Conservation (phyloP, 805 yeast species). For the Alloascoidea africana region DNA sequence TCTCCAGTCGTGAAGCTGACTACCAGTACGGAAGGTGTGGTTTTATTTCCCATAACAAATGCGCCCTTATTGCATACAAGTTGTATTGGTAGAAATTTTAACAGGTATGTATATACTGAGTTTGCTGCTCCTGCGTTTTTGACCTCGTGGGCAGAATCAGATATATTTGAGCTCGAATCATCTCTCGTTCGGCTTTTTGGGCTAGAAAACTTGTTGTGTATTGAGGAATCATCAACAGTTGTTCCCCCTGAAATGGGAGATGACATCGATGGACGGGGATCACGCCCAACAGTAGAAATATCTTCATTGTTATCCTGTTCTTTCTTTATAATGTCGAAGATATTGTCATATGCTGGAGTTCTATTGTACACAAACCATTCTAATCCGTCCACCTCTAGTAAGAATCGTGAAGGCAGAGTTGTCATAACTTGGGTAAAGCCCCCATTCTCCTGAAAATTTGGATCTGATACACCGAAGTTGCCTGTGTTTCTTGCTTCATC, state of each 20-base stretch:
- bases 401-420: constrained; percentile 38
- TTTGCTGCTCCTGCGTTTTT: constrained; percentile 5
- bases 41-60: constrained; percentile 62
- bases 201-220: too few species aligned
- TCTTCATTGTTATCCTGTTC: constrained; percentile 2
- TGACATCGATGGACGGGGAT: constrained; percentile 9
- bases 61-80: constrained; percentile 51
- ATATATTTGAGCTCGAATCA: too few species aligned
- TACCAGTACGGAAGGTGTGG: constrained; percentile 60
- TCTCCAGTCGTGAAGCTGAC: constrained; percentile 37
- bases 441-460: constrained; percentile 5
- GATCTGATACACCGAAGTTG: constrained; percentile 9
- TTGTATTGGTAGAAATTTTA: constrained; percentile 41
- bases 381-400: constrained; percentile 53
- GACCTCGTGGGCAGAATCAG: too few species aligned
- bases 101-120: constrained; percentile 6
- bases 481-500: constrained; percentile 6
- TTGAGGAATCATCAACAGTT: too few species aligned
- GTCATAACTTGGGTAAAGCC: constrained; percentile 21
- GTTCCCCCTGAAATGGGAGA: constrained; percentile 4
- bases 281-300: constrained; percentile 11
- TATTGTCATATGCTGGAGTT: constrained; percentile 57
- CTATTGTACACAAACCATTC: constrained; percentile 79
- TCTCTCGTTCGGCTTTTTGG: too few species aligned
- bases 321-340: constrained; percentile 25